Evolutionary conservation across 176 grass and related monocot genomes (phyloP).

Genomic region (Eleusine indica): DNA sequence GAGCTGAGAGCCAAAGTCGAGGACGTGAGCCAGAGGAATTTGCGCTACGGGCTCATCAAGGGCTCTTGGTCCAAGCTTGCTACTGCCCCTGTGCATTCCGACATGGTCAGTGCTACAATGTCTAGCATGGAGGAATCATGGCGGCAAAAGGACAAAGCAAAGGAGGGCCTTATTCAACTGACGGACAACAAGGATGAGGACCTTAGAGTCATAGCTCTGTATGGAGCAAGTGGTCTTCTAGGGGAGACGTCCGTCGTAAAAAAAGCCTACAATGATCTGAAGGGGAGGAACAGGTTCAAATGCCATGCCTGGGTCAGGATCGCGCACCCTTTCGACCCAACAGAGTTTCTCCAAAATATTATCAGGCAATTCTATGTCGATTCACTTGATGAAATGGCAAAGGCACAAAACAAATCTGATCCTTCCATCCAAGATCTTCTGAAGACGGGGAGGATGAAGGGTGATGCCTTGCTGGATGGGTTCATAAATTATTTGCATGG

Average conservation of each 20-base stretch:
- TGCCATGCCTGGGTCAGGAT: slow-evolving; percentile 18
- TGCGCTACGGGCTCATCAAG: background rate
- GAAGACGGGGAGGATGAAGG: rapidly evolving
- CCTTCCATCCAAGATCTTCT: background rate
- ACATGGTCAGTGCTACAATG: background rate
- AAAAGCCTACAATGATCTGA: background rate
- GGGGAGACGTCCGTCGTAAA: background rate
- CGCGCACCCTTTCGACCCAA: background rate
- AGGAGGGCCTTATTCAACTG: background rate
- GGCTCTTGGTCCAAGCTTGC: background rate
- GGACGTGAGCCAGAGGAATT: slow-evolving; percentile 28
- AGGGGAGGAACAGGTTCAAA: background rate
- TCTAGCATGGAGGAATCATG: background rate
- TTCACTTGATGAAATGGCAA: rapidly evolving
- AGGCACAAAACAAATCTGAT: too few relatives aligned
- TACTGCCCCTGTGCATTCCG: background rate
- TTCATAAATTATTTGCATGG: background rate
- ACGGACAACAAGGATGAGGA: background rate
- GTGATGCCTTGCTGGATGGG: too few relatives aligned
- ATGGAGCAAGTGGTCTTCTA: slow-evolving; percentile 5
- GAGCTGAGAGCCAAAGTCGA: slow-evolving; percentile 13
- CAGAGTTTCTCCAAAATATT: background rate
- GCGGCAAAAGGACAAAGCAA: background rate
- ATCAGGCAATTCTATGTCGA: background rate
- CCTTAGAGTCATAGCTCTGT: slow-evolving; percentile 9